These are phyloP conservation scores for Pneumocystis oryctolagi DNA, from an alignment of 1,139 yeast species.

Conservation along the genomic window DNA sequence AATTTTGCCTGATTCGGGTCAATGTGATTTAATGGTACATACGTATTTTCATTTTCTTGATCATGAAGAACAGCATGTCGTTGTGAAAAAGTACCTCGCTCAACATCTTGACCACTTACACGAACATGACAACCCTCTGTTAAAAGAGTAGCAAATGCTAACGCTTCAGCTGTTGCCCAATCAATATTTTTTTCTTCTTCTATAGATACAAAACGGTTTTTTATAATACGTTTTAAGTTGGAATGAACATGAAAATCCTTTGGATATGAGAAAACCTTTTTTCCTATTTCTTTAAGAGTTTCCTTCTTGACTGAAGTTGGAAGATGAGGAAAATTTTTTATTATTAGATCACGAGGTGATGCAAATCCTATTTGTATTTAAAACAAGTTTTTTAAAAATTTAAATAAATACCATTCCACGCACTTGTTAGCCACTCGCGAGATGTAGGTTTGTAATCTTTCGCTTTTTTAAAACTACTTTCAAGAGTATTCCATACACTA, in stretches of 20 bases:
- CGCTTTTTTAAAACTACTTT: conserved; percentile 72
- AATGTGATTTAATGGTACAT: conserved; percentile 72
- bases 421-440: conserved; percentile 95
- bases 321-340: conserved; percentile 86
- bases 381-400: neutral
- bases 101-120: conserved; percentile 98
- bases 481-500: conserved; percentile 74
- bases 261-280: conserved; percentile 69
- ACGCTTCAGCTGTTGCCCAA: conserved; percentile 99
- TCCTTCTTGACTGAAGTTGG: conserved; percentile 81
- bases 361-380: conserved; percentile 37
- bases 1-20: conserved; percentile 75
- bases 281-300: conserved; percentile 64
- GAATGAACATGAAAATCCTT: conserved; percentile 77
- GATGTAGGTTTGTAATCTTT: conserved; percentile 85
- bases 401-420: conserved; percentile 64
- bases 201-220: conserved; percentile 70
- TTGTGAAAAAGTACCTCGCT: conserved; percentile 99
- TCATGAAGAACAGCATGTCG: conserved; percentile 98
- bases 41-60: conserved; percentile 68
- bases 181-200: conserved; percentile 90
- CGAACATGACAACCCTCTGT: conserved; percentile 93
- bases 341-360: conserved; percentile 92
- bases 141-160: conserved; percentile 86
- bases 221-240: conserved; percentile 88